phyloP scores from a whole-genome alignment of 1,139 yeast genomes.

The Taphrina sp. region DNA sequence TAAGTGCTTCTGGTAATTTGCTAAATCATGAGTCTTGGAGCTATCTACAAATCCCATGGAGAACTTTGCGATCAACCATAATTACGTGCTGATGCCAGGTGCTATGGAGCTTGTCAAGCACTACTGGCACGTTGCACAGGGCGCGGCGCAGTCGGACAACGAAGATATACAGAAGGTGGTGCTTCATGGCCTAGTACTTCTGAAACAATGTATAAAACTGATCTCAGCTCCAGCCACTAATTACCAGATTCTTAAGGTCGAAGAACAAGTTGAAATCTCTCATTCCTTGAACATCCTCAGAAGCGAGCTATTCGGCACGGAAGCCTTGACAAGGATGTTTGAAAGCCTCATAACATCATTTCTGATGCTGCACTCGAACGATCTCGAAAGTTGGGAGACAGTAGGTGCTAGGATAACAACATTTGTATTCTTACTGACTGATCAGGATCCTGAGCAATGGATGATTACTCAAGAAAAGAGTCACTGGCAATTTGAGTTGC shows the following conservation, averaged over 20 bases:
- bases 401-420: background rate
- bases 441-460: constrained; percentile 93
- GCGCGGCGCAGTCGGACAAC: constrained; percentile 62
- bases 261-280: constrained; percentile 54
- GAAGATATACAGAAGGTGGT: constrained; percentile 69
- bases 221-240: constrained; percentile 41
- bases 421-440: background rate
- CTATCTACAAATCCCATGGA: constrained; percentile 21
- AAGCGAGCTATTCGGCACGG: constrained; percentile 57
- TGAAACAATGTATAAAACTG: constrained; percentile 64
- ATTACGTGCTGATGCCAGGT: constrained; percentile 67
- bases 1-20: background rate
- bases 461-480: constrained; percentile 72
- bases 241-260: constrained; percentile 15
- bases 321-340: constrained; percentile 57
- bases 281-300: constrained; percentile 56
- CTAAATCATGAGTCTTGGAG: constrained; percentile 8
- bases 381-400: constrained; percentile 72
- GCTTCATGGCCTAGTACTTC: constrained; percentile 64
- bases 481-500: constrained; percentile 78
- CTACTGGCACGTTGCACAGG: constrained; percentile 59
- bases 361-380: constrained; percentile 67
- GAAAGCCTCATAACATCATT: constrained; percentile 71
- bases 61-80: constrained; percentile 37
- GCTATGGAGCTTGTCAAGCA: constrained; percentile 60